These are phyloP conservation scores for Euclidium syriacum DNA, from an alignment of 345 rosid species.

Conservation along the genomic window DNA sequence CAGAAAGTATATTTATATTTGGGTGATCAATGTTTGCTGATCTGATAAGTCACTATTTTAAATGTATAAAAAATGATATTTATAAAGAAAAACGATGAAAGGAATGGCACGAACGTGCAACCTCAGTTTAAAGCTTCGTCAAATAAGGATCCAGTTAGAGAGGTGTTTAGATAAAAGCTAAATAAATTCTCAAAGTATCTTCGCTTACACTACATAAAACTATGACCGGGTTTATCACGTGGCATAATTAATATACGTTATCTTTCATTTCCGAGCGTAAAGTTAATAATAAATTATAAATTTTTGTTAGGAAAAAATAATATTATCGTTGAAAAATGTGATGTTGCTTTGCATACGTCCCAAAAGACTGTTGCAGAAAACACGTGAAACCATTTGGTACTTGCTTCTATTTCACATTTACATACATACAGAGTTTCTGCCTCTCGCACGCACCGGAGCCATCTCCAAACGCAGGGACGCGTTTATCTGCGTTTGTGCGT, in stretches of 20 bases:
- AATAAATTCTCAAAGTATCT: neutral
- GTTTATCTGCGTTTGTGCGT: neutral
- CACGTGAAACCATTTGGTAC: constrained; percentile 21
- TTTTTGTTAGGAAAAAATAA: neutral
- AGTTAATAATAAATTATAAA: neutral
- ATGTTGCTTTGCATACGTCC: constrained; percentile 13
- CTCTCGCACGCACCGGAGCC: constrained; percentile 10
- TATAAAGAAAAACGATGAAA: neutral
- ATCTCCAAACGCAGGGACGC: neutral
- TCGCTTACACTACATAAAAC: neutral
- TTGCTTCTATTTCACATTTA: constrained; percentile 3
- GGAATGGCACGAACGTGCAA: constrained; percentile 6
- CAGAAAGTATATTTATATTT: too few species aligned
- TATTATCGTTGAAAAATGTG: constrained; percentile 5
- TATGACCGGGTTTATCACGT: neutral
- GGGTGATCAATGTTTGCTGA: too few species aligned
- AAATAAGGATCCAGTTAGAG: neutral
- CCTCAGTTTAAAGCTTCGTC: neutral
- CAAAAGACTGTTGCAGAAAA: neutral
- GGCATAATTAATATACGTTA: neutral
- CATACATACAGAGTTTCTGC: neutral
- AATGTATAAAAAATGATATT: too few species aligned
- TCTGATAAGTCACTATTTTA: too few species aligned
- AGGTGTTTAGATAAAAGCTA: neutral
- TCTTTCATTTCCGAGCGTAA: neutral